phyloP scores from a whole-genome alignment of 768 basidiomycete genomes.

The Sarcodon aspratus region DNA sequence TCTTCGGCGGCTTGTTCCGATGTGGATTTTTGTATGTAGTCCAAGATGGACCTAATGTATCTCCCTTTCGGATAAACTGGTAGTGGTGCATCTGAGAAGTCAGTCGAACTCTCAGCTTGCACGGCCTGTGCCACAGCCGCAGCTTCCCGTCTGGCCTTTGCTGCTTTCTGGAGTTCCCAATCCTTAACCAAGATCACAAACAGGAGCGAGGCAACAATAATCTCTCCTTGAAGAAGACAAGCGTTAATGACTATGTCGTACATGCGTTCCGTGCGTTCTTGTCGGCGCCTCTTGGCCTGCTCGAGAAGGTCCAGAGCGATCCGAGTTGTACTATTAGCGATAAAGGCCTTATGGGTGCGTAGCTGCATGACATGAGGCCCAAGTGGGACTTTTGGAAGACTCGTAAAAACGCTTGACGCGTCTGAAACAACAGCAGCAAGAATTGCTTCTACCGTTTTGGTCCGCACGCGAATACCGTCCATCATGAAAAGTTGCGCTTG shows the following conservation, averaged over 20 bases:
- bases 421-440: conserved; percentile 15
- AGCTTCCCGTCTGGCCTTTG: conserved; percentile 12
- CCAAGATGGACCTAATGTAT: neutral
- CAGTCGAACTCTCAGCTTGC: conserved; percentile 10
- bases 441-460: conserved; percentile 36
- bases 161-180: conserved; percentile 29
- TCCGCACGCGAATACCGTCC: conserved; percentile 37
- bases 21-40: neutral
- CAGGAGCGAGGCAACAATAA: conserved; percentile 62
- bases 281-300: conserved; percentile 41
- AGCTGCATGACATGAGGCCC: conserved; percentile 16
- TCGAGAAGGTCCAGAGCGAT: conserved; percentile 43
- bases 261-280: conserved; percentile 45
- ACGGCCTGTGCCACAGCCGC: neutral
- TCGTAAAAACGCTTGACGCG: conserved; percentile 11
- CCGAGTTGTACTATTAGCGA: conserved; percentile 28
- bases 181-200: conserved; percentile 58
- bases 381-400: conserved; percentile 3
- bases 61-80: too few relatives aligned
- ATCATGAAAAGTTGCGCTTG: conserved; percentile 42
- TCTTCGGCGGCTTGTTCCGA: too few relatives aligned
- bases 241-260: conserved; percentile 49
- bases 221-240: conserved; percentile 68
- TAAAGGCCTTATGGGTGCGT: conserved; percentile 15
- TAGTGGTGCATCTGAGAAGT: neutral